Evolutionary conservation across 75 land plant genomes (phyloP), one percentile per base, ranked within the genome.

Genomic region (Isoetes taiwanensis): DNA sequence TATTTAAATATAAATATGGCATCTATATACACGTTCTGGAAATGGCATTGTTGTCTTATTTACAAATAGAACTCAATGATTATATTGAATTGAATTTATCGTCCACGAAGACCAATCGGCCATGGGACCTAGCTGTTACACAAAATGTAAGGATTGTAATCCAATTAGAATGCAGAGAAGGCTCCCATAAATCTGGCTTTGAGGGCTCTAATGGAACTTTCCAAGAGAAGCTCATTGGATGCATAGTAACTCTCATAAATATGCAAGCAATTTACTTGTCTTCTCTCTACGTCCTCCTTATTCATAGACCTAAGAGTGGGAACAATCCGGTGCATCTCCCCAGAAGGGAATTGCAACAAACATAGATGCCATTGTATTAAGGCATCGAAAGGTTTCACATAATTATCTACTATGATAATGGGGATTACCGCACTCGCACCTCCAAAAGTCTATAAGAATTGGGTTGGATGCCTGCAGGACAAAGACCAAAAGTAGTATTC

Each of bases 341-440:
- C 24, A 12, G 74, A 46, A n/a, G 74, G 74, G 25, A 71, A 71
- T 35, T 59, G 56, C 33, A 65, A 21, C 32, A 65, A 12, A 33
- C 74, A 71, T 2, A 33, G 25, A 29, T 71, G 69, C 74, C 74
- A 71, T 1, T 50, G 63, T 27, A 71, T 65, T 23, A 71, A 25
- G 8, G 62, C 59, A 27, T 71, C 69, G 25, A 71, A 64, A 0
- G 74, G 74, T 61, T 67, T 72, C 54, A 72, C 70, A 41, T 72
- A 72, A 57, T 72, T 66, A 54, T 72, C 75, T 2, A 60, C 64
- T 0, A 72, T 61, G 21, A 72, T 40, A 6, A 72, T 56, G 2
- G 75, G 75, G 2, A 72, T 67, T 28, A 64, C 75, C 10, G 75
- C 75, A 29, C 65, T 38, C 14, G 52, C 1, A 72, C 58, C 64